Evolutionary conservation across 1,139 yeast genomes (phyloP).

Genomic region (Blastobotrys elegans): DNA sequence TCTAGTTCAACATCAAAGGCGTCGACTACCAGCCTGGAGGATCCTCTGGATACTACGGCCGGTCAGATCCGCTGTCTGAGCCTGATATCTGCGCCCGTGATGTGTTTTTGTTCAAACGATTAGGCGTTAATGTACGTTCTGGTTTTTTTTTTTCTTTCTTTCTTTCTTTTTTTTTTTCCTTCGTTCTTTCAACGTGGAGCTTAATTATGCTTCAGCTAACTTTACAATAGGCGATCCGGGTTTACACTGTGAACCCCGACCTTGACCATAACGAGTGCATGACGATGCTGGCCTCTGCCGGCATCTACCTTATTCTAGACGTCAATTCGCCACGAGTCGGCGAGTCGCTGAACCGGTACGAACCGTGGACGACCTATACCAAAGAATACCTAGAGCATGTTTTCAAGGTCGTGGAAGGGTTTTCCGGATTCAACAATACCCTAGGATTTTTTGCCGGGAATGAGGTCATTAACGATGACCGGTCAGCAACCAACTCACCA

Average conservation of each 20-base stretch:
- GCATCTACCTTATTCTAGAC: slow-evolving; percentile 84
- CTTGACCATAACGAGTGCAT: slow-evolving; percentile 85
- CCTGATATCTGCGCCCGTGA: slow-evolving; percentile 68
- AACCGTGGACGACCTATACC: slow-evolving; percentile 83
- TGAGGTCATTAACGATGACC: slow-evolving; percentile 77
- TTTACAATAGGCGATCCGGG: slow-evolving; percentile 82
- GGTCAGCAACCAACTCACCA: slow-evolving; percentile 47
- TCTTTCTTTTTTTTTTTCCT: neutral
- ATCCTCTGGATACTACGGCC: slow-evolving; percentile 52
- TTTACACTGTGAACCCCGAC: slow-evolving; percentile 80
- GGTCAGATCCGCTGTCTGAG: slow-evolving; percentile 69
- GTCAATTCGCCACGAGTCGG: slow-evolving; percentile 79
- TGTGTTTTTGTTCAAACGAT: slow-evolving; percentile 62
- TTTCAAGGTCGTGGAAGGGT: slow-evolving; percentile 75
- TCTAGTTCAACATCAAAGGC: slow-evolving; percentile 71
- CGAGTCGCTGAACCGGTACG: slow-evolving; percentile 78
- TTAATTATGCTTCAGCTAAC: no score
- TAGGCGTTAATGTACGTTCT: slow-evolving; percentile 61
- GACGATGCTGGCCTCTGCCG: slow-evolving; percentile 86
- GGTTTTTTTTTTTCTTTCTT: slow-evolving; percentile 2
- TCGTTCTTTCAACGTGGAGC: neutral
- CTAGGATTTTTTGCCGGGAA: slow-evolving; percentile 94
- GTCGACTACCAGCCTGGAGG: slow-evolving; percentile 90
- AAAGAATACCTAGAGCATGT: slow-evolving; percentile 65
- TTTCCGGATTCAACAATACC: slow-evolving; percentile 79